Evolutionary conservation across 2,329 filamentous ascomycete genomes (phyloP).

Genomic region (Calonectria naviculata): DNA sequence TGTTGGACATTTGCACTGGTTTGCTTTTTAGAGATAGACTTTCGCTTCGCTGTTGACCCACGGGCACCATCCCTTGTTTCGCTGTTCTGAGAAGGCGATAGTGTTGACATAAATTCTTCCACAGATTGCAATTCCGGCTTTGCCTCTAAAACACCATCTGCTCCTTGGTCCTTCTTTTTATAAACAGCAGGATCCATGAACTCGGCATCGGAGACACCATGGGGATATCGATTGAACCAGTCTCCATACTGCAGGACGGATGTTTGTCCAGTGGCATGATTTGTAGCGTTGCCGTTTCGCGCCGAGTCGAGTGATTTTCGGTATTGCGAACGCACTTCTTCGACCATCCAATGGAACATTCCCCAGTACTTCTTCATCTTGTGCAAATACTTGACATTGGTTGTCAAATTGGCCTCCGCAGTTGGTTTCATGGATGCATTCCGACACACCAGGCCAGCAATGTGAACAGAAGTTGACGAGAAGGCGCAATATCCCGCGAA

Average conservation of each 20-base stretch:
- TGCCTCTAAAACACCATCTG: conserved; percentile 90
- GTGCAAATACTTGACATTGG: conserved; percentile 89
- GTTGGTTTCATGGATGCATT: conserved; percentile 79
- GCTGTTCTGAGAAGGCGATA: conserved; percentile 72
- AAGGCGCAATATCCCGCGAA: conserved; percentile 97
- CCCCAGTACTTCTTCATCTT: conserved; percentile 99
- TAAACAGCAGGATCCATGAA: conserved; percentile 80
- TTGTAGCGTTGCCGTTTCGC: conserved; percentile 69
- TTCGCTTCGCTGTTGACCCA: conserved; percentile 46
- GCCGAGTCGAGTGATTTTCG: conserved; percentile 86
- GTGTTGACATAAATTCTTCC: conserved; percentile 90
- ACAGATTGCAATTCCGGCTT: conserved; percentile 93
- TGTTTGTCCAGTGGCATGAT: conserved; percentile 60
- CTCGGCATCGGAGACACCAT: conserved; percentile 87
- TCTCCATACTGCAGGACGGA: conserved; percentile 95
- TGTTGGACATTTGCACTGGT: conserved; percentile 15
- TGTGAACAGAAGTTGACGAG: conserved; percentile 92
- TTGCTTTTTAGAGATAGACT: conserved; percentile 51
- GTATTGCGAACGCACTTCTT: conserved; percentile 91
- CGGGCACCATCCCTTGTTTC: conserved; percentile 48
- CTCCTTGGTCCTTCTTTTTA: conserved; percentile 79
- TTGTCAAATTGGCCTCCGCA: conserved; percentile 86
- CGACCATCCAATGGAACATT: conserved; percentile 97
- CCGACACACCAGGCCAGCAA: conserved; percentile 90
- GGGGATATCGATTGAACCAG: conserved; percentile 96